phyloP scores from a whole-genome alignment of 441 rosid genomes.

The Pelargonium citronellum region DNA sequence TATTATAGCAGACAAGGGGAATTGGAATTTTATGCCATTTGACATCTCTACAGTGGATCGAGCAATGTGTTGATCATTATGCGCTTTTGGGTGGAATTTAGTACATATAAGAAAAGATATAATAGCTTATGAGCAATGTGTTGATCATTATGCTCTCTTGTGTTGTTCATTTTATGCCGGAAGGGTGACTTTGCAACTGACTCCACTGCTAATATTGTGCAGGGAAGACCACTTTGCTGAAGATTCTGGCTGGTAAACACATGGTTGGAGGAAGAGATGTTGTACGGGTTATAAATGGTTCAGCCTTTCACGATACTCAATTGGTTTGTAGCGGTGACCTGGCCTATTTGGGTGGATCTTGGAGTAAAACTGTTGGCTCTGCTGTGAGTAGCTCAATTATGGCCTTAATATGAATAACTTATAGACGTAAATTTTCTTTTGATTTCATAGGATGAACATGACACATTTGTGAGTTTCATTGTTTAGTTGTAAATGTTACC shows the following conservation, averaged over 20 bases:
- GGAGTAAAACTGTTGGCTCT: slow-evolving; percentile 67
- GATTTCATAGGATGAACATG: neutral
- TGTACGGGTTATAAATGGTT: slow-evolving; percentile 47
- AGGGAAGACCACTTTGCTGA: slow-evolving; percentile 70
- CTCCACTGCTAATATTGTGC: slow-evolving; percentile 6
- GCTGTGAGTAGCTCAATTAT: slow-evolving; percentile 47
- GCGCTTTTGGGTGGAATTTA: neutral
- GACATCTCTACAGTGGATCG: neutral
- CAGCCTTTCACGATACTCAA: slow-evolving; percentile 66
- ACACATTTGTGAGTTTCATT: slow-evolving; percentile 1
- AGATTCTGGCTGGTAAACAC: slow-evolving; percentile 64
- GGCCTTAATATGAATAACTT: neutral
- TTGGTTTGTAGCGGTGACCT: slow-evolving; percentile 64
- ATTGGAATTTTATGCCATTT: neutral
- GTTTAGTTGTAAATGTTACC: neutral
- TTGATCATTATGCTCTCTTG: too few species aligned
- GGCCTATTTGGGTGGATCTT: slow-evolving; percentile 73
- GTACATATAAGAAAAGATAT: neutral
- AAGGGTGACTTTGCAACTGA: neutral
- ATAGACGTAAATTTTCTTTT: neutral
- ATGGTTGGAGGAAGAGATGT: slow-evolving; percentile 69
- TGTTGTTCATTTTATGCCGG: neutral
- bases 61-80: neutral
- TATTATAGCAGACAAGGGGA: neutral
- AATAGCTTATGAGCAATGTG: too few species aligned